Base-by-base conservation (phyloP, 129 eudicot species). In the Oenanthe sinensis region DNA sequence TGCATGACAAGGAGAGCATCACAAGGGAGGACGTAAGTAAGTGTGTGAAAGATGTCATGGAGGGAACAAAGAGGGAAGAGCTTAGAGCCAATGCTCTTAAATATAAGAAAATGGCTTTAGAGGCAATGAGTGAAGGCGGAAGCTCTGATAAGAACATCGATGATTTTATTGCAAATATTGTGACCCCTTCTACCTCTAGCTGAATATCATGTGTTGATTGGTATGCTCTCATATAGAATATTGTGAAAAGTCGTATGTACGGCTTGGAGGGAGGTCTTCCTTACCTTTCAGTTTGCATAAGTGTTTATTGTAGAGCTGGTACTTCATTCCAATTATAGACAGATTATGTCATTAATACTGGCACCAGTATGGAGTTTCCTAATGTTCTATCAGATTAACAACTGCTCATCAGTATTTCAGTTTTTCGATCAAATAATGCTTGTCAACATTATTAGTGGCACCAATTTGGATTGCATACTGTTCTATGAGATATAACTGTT, bases 141-240 rank as follows among this genome's bases (percentile, higher is more conserved):
- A 79, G 84, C 62, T 86, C 89, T 80, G 80, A 77, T 22, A 77
- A 77, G 24, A 60, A 77, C 19, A 77, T 77, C 39, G 80, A 77
- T 1, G 73, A 77, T 28, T 77, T 77, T 43, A 77, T 77, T 30
- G 24, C 74, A 7, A 5, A 11, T 2, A 44, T 72, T 60, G 50
- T 42, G 28, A 42, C 33, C 36, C 36, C 54, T 15, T n/a, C 76
- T 11, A 72, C 75, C 12, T 37, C 76, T 8, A 42, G 54, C 30
- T 72, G 54, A 72, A 43, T 44, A 28, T 30, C 28, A 8, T 63
- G 2, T 63, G 71, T 19, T 63, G 19, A 28, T 63, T 13, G 71
- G 9, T 65, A 39, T 63, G 5, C 70, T 26, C 37, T 63, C 28
- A n/a, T 60, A 50, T 50, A 17, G n/a, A 50, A 20, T 55, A 7